These are phyloP conservation scores for Stachybotrys echinatus DNA, from an alignment of 2,329 filamentous ascomycete genomes.

Conservation along the genomic window DNA sequence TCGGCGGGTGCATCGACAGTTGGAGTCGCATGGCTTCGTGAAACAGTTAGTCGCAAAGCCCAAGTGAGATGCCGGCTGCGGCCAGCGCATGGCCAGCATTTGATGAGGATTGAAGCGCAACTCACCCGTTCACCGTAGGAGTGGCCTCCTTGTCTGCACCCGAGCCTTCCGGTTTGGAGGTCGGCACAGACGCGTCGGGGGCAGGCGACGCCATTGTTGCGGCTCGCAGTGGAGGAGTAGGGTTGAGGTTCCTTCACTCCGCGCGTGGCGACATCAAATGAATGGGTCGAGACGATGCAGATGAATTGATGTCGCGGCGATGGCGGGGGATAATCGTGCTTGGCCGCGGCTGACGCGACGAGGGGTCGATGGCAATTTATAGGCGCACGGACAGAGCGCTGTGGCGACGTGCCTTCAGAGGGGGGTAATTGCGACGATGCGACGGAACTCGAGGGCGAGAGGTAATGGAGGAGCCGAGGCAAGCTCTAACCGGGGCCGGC, in stretches of 20 bases:
- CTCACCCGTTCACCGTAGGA: constrained; percentile 32
- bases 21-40: constrained; percentile 4
- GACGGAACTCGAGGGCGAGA: not conserved
- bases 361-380: not conserved
- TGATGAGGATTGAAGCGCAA: constrained; percentile 13
- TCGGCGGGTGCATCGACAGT: not conserved
- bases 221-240: constrained; percentile 32
- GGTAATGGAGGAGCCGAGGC: not conserved
- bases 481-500: not conserved
- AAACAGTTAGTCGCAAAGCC: constrained; percentile 6
- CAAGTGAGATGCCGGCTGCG: no score
- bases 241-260: constrained; percentile 19
- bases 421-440: not conserved
- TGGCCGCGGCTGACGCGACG: not conserved
- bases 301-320: not conserved
- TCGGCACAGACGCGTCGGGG: constrained; percentile 33
- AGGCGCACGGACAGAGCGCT: not conserved
- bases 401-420: no score
- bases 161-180: constrained; percentile 39
- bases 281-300: not conserved
- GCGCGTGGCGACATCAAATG: constrained; percentile 31
- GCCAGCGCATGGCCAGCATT: no score
- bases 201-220: constrained; percentile 49
- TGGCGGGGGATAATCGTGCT: not conserved
- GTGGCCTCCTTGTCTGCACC: constrained; percentile 22